Evolutionary conservation across 306 rosid genomes (phyloP), one percentile per base, ranked within the genome.

Genomic region (Medicago truncatula): DNA sequence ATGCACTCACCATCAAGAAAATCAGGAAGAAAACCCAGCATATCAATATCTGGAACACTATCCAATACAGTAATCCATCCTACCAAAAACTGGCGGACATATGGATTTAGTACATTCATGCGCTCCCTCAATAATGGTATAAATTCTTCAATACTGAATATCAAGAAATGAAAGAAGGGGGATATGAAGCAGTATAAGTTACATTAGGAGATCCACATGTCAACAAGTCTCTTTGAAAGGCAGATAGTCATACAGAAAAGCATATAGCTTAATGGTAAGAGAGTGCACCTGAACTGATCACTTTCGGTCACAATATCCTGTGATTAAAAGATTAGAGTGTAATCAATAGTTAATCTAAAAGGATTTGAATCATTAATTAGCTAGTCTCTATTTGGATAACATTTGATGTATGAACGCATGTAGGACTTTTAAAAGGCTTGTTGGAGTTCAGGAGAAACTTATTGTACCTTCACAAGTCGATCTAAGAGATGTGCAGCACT

Each of bases 261-360:
- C 80, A 67, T 68, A 44, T 67, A 75, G 65, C 58, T 44, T 23
- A 76, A 52, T 47, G 52, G 56, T n/a, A 78, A 84, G 79, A 79
- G 17, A 31, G 57, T 84, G 49, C 83, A 93, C 99, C 99, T 95
- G 93, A 95, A 95, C 83, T 95, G 97, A 84, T 95, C 97, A 53
- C 97, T 92, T 84, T 95, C 99, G 49, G 99, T 95, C 80, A 95
- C 99, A 75, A 95, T 95, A 83, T 95, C 99, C 99, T 95, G 97
- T 78, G 69, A n/a, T 73, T 82, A 87, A 73, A 50, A 66, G 12
- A 86, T 75, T 44, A 69, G 79, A 18, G 71, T 71, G 73, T 39
- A 66, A 81, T 38, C 72, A 73, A 80, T 67, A 74, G 59, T 74
- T 81, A 39, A 81, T 81, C 57, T 41, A 63, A 66, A 39, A 59